Base-by-base conservation (phyloP, 768 basidiomycete species). In the Scleroderma bovista region DNA sequence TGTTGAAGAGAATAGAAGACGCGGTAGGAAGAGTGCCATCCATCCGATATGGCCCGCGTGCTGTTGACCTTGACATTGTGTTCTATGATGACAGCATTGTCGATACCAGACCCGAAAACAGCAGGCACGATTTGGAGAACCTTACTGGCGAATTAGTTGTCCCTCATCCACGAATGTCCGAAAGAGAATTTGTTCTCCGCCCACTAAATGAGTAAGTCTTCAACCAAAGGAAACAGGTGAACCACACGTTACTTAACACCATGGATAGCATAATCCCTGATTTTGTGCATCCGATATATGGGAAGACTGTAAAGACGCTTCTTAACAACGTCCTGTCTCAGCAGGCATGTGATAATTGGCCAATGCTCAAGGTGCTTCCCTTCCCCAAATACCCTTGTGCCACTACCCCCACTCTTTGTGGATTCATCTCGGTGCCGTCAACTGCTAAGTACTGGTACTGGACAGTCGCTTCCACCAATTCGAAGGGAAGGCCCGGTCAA, bases 171-270 rank as follows among this genome's bases (percentile, higher is more conserved):
- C 74, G 85, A 29, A 61, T 96, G 15, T 65, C 69, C 2, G 96
- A 97, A 67, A 72, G 96, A 24, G 94, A 97, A 62, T 99, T 98
- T 56, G 94, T 97, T 2, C 68, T 99, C 22, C 70, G 91, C 10
- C 94, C 96, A 11, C 60, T 97, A 38, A 78, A 76, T 32, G 94
- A 99, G 95, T 99, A 56, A 73, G 33, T 37, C 17, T 44, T n/a
- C 39, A 17, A 51, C 15, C 32, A 22, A 33, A 10, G 0, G 46
- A 12, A 12, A 37, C n/a, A 9, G 1, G 3, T 13, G 1, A 3
- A 19, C 24, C 10, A 10, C 7, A 0, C 6, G 24, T 26, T 39
- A n/a, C n/a, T n/a, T n/a, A 54, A 41, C 22, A 32, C 11, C 17
- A 13, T 34, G 38, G 9, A 47, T 37, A 97, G 94, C 63, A 88